Percentiles rank a stretch among this genome's conserved stretches.
Conservation (phyloP, 2,329 filamentous ascomycete species). For the Mycocentrospora acerina region DNA sequence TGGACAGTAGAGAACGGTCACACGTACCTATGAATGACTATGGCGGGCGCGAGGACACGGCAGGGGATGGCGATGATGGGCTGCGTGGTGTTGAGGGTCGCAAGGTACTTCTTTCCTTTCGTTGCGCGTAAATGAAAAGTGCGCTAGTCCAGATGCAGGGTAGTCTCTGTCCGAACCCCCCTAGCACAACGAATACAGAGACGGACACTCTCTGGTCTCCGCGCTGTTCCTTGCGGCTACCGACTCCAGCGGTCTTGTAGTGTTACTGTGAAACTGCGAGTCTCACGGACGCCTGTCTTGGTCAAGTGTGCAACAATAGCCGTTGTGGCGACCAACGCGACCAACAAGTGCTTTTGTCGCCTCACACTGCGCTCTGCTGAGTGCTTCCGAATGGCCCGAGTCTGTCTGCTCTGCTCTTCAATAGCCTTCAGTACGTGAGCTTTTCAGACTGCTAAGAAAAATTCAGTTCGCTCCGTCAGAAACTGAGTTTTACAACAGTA, state of each 20-base stretch:
- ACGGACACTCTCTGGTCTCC: conserved; percentile 15
- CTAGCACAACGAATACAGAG: conserved; percentile 11
- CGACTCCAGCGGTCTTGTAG: conserved; percentile 7
- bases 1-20: conserved; percentile 11
- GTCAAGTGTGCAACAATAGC: conserved; percentile 15
- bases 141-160: conserved; percentile 27
- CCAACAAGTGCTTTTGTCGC: conserved; percentile 11
- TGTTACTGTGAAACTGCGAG: conserved; percentile 25
- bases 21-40: conserved; percentile 37
- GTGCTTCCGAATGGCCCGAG: neutral
- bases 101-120: conserved; percentile 40
- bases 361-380: conserved; percentile 1
- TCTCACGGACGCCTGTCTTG: conserved; percentile 25
- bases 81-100: conserved; percentile 36
- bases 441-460: too few relatives aligned
- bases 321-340: conserved; percentile 10
- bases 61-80: conserved; percentile 31
- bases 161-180: conserved; percentile 28
- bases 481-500: conserved; percentile 3
- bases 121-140: conserved; percentile 36
- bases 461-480: conserved; percentile 3
- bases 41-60: conserved; percentile 23
- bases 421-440: too few relatives aligned
- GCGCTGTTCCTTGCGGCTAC: neutral
- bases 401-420: neutral